Percentiles rank a stretch among this genome's conserved stretches.
These are phyloP conservation scores for Citeromyces matritensis DNA, from an alignment of 805 yeast genomes.

Conservation along the genomic window DNA sequence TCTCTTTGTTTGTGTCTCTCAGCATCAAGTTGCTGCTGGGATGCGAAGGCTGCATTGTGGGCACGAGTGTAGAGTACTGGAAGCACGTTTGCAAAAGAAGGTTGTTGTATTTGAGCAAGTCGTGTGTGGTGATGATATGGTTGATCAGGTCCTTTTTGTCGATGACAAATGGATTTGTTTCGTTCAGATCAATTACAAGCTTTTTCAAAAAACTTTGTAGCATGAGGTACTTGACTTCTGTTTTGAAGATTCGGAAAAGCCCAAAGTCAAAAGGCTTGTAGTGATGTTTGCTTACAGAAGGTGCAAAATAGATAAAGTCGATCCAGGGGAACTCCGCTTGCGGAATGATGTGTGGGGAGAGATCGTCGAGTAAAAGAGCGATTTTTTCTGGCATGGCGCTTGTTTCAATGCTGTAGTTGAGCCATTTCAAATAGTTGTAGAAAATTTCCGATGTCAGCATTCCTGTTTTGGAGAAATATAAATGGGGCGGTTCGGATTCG, in stretches of 20 bases:
- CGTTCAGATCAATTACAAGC: slow-evolving; percentile 1
- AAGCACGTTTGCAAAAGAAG: slow-evolving; percentile 7
- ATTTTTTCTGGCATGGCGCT: slow-evolving; percentile 7
- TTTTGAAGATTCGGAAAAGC: slow-evolving; percentile 15
- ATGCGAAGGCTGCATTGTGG: slow-evolving; percentile 3
- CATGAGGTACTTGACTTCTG: slow-evolving; percentile 9
- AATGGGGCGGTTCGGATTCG: slow-evolving; percentile 2
- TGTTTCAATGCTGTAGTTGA: slow-evolving; percentile 6
- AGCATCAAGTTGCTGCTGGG: slow-evolving; percentile 2
- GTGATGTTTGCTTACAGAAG: slow-evolving; percentile 5
- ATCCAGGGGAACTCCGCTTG: slow-evolving; percentile 12
- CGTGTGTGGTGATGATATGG: slow-evolving; percentile 9
- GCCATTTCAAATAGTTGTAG: slow-evolving; percentile 8
- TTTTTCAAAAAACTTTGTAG: slow-evolving; percentile 7
- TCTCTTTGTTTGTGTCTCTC: slow-evolving; percentile 9
- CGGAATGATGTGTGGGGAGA: slow-evolving; percentile 20
- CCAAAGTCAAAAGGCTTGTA: slow-evolving; percentile 18
- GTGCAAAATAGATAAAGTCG: slow-evolving; percentile 13
- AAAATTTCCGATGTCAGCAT: slow-evolving; percentile 12
- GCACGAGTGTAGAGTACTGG: slow-evolving; percentile 8
- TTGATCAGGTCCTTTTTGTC: slow-evolving; percentile 10
- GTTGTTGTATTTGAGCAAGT: slow-evolving; percentile 4
- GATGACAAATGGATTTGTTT: slow-evolving; percentile 2
- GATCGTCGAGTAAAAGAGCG: slow-evolving; percentile 15
- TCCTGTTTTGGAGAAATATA: slow-evolving; percentile 10